Conservation (phyloP, 2,329 filamentous ascomycete genomes). For the Aspergillus novofumigatus region DNA sequence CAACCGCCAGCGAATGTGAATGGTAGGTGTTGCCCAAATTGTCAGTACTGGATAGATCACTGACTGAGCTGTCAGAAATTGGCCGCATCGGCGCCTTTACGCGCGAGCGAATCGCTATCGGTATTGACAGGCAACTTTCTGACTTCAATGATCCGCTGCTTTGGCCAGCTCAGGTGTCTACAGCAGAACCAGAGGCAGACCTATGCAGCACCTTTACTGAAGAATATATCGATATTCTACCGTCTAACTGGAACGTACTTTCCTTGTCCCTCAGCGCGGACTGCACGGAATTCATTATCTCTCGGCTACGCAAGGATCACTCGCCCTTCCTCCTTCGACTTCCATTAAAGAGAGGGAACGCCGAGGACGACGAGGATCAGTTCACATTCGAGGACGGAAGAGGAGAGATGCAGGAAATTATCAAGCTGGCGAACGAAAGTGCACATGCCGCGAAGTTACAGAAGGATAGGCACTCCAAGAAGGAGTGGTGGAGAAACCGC, state of each 20-base stretch:
- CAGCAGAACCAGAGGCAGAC: conserved; percentile 15
- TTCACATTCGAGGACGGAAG: conserved; percentile 82
- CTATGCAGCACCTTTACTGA: conserved; percentile 66
- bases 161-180: conserved; percentile 43
- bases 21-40: conserved; percentile 22
- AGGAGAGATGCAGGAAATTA: conserved; percentile 75
- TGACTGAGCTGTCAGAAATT: conserved; percentile 29
- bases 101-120: conserved; percentile 36
- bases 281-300: conserved; percentile 79
- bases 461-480: conserved; percentile 68
- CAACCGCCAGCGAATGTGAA: conserved; percentile 36
- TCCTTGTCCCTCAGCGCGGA: conserved; percentile 81
- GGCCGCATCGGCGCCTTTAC: conserved; percentile 40
- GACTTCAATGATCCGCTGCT: conserved; percentile 43
- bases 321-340: conserved; percentile 82
- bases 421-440: conserved; percentile 74
- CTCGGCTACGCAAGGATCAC: conserved; percentile 71
- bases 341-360: conserved; percentile 76
- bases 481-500: conserved; percentile 85
- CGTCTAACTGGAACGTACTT: conserved; percentile 75
- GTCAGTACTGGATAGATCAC: neutral
- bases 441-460: conserved; percentile 72
- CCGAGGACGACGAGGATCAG: conserved; percentile 71
- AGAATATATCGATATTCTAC: conserved; percentile 82
- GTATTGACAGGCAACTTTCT: conserved; percentile 44